phyloP scores from a whole-genome alignment of 192 early-diverging fungal genomes.

The Mortierella hygrophila region DNA sequence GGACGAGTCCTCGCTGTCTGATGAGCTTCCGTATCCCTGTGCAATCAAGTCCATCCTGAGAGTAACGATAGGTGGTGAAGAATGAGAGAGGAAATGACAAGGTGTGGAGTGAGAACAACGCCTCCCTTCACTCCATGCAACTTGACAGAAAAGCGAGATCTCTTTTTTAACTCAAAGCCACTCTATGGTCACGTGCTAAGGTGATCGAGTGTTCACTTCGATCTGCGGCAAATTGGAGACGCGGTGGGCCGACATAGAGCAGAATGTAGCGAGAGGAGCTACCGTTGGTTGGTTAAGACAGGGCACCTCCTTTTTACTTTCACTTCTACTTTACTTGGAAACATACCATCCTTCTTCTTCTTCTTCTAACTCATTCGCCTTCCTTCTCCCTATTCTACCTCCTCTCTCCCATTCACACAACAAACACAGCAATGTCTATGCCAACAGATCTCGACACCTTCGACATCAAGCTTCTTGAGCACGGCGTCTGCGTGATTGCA shows the following conservation, averaged over 20 bases:
- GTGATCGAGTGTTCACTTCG: background rate
- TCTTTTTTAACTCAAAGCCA: constrained; percentile 6
- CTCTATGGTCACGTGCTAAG: background rate
- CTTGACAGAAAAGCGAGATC: background rate
- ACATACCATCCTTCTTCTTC: background rate
- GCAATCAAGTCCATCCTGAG: constrained; percentile 52
- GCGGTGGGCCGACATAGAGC: too few relatives aligned
- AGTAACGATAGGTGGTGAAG: background rate
- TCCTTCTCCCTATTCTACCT: background rate
- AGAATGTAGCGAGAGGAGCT: background rate
- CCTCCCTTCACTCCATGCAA: background rate
- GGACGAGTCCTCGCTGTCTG: constrained; percentile 31
- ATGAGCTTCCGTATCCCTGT: constrained; percentile 53
- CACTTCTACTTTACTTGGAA: background rate
- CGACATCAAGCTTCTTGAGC: constrained; percentile 53
- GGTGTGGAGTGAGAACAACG: background rate
- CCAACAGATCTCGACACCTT: constrained; percentile 61
- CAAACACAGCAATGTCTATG: constrained; percentile 18
- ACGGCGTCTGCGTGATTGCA: constrained; percentile 73
- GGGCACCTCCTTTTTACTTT: background rate
- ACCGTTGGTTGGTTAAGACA: background rate
- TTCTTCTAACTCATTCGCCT: background rate
- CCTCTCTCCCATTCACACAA: constrained; percentile 1
- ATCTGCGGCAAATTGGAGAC: background rate
- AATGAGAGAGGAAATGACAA: background rate